A percentile compares a stretch with the other conserved stretches of the same genome.
phyloP scores from a whole-genome alignment of 805 yeast species.

The Blastobotrys peoriensis region DNA sequence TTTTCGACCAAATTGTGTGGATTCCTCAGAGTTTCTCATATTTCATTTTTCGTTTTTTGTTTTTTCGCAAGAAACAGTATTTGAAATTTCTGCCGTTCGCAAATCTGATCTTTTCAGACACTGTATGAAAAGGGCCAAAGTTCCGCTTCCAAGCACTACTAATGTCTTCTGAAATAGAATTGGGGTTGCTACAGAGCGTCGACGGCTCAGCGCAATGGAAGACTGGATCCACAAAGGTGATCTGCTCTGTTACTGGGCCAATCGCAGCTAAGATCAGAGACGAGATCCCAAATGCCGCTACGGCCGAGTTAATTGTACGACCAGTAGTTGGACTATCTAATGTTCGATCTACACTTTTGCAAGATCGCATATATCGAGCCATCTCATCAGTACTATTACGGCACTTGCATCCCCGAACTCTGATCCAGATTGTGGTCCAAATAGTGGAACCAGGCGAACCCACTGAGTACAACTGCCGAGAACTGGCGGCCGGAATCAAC shows the following conservation, averaged over 20 bases:
- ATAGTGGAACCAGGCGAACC: conserved; percentile 49
- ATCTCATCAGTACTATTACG: conserved; percentile 56
- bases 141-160: no score
- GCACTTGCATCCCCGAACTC: conserved; percentile 69
- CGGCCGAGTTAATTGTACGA: conserved; percentile 69
- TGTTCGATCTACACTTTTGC: conserved; percentile 38
- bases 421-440: conserved; percentile 65
- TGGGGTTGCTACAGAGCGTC: conserved; percentile 45
- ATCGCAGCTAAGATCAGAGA: conserved; percentile 77
- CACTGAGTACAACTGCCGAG: conserved; percentile 36
- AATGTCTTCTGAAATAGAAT: conserved; percentile 1
- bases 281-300: conserved; percentile 73
- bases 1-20: no score
- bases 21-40: no score
- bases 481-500: conserved; percentile 66
- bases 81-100: no score
- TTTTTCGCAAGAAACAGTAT: no score
- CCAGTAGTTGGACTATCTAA: conserved; percentile 73
- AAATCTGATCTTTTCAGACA: no score
- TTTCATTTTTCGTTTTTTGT: no score
- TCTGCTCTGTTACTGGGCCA: conserved; percentile 86
- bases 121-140: no score
- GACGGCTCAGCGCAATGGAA: conserved; percentile 73
- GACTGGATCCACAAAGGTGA: conserved; percentile 48
- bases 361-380: conserved; percentile 60